Conservation (phyloP, 805 yeast genomes). For the Saturnispora dispora region DNA sequence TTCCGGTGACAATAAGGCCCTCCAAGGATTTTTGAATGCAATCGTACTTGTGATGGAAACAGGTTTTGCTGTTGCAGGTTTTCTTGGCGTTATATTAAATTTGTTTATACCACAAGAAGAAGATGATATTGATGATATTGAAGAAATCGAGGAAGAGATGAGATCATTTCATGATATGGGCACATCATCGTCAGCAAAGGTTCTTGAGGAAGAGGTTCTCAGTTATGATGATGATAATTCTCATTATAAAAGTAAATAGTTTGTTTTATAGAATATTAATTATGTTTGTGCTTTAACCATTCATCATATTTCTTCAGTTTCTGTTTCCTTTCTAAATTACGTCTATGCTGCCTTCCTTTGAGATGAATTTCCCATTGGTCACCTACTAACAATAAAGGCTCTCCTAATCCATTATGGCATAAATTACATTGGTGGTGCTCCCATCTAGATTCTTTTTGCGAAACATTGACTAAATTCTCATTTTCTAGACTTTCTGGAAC, state of each 20-base stretch:
- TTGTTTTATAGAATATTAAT: not conserved
- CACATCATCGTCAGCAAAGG: not conserved
- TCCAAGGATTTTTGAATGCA: constrained; percentile 43
- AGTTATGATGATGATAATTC: not conserved
- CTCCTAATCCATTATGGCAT: constrained; percentile 45
- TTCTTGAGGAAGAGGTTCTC: constrained; percentile 3
- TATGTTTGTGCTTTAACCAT: constrained; percentile 16
- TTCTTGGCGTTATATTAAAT: constrained; percentile 43
- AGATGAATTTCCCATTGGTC: constrained; percentile 63
- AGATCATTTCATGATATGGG: constrained; percentile 7
- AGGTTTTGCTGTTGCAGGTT: constrained; percentile 48
- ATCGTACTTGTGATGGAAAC: constrained; percentile 48
- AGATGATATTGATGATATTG: constrained; percentile 39
- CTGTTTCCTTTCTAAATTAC: constrained; percentile 38
- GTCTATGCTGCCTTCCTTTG: constrained; percentile 57
- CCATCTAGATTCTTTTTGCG: constrained; percentile 35
- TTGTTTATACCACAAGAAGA: constrained; percentile 39
- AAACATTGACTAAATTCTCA: constrained; percentile 7
- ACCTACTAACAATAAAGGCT: constrained; percentile 61
- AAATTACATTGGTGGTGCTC: constrained; percentile 56
- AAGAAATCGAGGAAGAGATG: constrained; percentile 29
- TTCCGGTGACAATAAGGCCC: constrained; percentile 34
- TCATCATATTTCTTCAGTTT: constrained; percentile 48
- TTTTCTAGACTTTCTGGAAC: constrained; percentile 16
- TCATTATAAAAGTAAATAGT: not conserved